Percentiles rank a stretch among this genome's conserved stretches.
Evolutionary conservation across 192 early-diverging fungal species (phyloP).

Genomic region (Rhizoclosmatium globosum): DNA sequence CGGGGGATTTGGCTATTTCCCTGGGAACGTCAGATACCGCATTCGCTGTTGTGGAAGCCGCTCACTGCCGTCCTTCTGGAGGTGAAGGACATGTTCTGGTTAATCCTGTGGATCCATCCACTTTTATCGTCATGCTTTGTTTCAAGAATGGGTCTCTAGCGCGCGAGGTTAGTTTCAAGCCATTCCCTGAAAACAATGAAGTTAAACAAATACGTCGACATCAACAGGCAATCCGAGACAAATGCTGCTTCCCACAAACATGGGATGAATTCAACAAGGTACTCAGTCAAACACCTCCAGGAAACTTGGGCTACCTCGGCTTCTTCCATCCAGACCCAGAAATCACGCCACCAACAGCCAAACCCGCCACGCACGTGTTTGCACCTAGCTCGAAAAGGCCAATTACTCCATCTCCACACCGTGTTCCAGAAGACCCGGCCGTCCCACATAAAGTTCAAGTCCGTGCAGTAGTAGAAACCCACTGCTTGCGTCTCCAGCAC

Average conservation of each 20-base stretch:
- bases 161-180: constrained; percentile 52
- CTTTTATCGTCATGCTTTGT: constrained; percentile 80
- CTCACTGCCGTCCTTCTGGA: constrained; percentile 44
- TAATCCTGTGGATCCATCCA: constrained; percentile 68
- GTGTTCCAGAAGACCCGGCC: neutral
- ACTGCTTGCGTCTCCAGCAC: constrained; percentile 58
- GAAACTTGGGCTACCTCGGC: constrained; percentile 53
- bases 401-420: neutral
- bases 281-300: constrained; percentile 30
- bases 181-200: neutral
- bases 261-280: constrained; percentile 70
- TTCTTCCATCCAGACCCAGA: constrained; percentile 81
- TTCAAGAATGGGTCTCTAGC: constrained; percentile 91
- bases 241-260: constrained; percentile 49
- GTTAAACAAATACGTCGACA: neutral
- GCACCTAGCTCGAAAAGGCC: constrained; percentile 54
- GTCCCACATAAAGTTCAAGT: constrained; percentile 51
- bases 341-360: constrained; percentile 75
- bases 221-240: constrained; percentile 61
- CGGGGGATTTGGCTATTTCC: constrained; percentile 71
- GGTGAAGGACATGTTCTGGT: constrained; percentile 62
- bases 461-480: constrained; percentile 77
- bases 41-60: constrained; percentile 55
- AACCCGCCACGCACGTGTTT: constrained; percentile 58
- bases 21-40: constrained; percentile 86